Percentiles rank a stretch among this genome's conserved stretches.
phyloP scores from a whole-genome alignment of 192 early-diverging fungal genomes.

The Rhizoclosmatium sp. region DNA sequence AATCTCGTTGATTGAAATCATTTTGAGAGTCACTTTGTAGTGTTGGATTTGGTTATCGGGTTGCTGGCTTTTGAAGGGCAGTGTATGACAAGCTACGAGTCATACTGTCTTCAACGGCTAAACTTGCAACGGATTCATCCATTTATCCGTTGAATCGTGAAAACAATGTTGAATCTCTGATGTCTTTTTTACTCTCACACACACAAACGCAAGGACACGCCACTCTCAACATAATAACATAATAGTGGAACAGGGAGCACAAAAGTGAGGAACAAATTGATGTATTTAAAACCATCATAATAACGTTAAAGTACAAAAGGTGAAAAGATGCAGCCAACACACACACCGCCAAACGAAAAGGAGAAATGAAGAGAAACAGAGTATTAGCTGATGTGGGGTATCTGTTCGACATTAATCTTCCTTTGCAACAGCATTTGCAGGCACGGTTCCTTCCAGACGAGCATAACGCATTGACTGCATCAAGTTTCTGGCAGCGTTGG shows the following conservation, averaged over 20 bases:
- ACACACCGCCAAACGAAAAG: background rate
- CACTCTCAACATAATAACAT: too few species aligned
- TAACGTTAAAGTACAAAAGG: background rate
- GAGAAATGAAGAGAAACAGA: background rate
- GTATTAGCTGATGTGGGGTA: background rate
- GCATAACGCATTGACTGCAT: slow-evolving; percentile 59
- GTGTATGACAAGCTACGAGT: background rate
- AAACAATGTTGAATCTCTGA: too few species aligned
- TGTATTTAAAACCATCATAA: background rate
- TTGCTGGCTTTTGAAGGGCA: background rate
- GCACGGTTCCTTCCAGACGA: slow-evolving; percentile 39
- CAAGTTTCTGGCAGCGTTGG: slow-evolving; percentile 87
- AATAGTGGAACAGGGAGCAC: too few species aligned
- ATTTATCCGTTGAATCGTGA: too few species aligned
- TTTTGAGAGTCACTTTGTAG: background rate
- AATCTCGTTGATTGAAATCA: slow-evolving; percentile 26
- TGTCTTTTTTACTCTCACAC: too few species aligned
- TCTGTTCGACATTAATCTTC: background rate
- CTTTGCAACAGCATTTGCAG: background rate
- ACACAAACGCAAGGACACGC: too few species aligned
- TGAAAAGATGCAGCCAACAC: background rate
- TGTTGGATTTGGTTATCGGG: background rate
- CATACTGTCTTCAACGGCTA: background rate
- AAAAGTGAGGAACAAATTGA: too few species aligned
- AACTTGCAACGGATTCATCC: background rate